Evolutionary conservation across 2,329 filamentous ascomycete species (phyloP).

Genomic region (Phoma sp.): DNA sequence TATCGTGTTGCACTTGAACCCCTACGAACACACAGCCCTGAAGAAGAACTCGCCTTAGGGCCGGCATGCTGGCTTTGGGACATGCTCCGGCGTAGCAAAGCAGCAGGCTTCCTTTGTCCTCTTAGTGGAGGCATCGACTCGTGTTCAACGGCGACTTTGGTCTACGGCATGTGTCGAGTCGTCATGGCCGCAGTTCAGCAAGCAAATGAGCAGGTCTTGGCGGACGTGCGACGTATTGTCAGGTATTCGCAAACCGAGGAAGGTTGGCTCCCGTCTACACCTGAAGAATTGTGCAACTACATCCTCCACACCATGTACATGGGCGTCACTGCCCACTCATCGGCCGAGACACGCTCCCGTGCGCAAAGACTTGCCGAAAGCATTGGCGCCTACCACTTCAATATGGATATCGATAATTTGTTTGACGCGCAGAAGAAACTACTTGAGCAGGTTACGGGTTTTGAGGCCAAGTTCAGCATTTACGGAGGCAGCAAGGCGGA

Average conservation of each 20-base stretch:
- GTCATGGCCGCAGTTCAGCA: slow-evolving; percentile 60
- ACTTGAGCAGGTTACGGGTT: slow-evolving; percentile 56
- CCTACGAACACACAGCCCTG: slow-evolving; percentile 63
- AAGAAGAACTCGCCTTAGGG: slow-evolving; percentile 68
- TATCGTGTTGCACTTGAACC: slow-evolving; percentile 53
- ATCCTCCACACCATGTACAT: slow-evolving; percentile 62
- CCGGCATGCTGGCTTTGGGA: slow-evolving; percentile 71
- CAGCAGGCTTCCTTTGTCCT: slow-evolving; percentile 63
- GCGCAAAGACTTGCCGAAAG: slow-evolving; percentile 65
- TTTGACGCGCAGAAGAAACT: slow-evolving; percentile 64
- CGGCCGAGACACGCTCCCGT: slow-evolving; percentile 58
- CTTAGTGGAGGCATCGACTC: slow-evolving; percentile 67
- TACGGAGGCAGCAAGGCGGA: slow-evolving; percentile 59
- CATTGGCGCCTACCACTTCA: slow-evolving; percentile 73
- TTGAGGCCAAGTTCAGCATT: slow-evolving; percentile 64
- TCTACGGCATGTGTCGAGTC: slow-evolving; percentile 59
- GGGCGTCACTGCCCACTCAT: slow-evolving; percentile 20
- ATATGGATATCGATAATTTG: slow-evolving; percentile 72
- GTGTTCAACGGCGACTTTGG: slow-evolving; percentile 51
- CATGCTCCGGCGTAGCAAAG: slow-evolving; percentile 60
- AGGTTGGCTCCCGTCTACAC: slow-evolving; percentile 60
- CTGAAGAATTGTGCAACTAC: slow-evolving; percentile 64
- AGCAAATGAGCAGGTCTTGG: slow-evolving; percentile 61
- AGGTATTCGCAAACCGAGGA: slow-evolving; percentile 53
- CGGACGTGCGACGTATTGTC: slow-evolving; percentile 60